A percentile compares a stretch with the other conserved stretches of the same genome.
Evolutionary conservation across 805 yeast species (phyloP).

Genomic region (Tetrapisispora arboricola): DNA sequence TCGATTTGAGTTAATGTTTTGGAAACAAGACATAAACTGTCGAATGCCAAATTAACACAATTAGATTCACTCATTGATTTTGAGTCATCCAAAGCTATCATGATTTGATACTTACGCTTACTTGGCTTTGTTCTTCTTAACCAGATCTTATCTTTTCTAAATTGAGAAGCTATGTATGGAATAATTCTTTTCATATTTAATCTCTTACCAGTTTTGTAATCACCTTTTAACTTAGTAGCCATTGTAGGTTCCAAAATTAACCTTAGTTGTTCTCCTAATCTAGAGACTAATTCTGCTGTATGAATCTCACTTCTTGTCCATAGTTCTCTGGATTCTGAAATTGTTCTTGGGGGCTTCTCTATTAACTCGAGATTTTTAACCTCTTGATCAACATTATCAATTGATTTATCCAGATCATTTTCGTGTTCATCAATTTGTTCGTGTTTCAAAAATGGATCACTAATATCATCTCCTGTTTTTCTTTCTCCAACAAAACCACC

Average conservation of each 20-base stretch:
- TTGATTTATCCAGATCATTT: constrained; percentile 25
- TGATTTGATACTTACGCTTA: constrained; percentile 91
- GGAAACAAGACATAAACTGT: constrained; percentile 85
- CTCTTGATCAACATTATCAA: constrained; percentile 28
- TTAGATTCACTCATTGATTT: constrained; percentile 94
- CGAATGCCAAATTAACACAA: constrained; percentile 85
- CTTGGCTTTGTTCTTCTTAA: constrained; percentile 94
- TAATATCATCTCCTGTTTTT: constrained; percentile 16
- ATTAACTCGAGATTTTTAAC: constrained; percentile 19
- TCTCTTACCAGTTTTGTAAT: constrained; percentile 93
- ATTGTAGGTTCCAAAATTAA: constrained; percentile 89
- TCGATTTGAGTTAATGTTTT: constrained; percentile 90
- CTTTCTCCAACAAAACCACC: constrained; percentile 46
- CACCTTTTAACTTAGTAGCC: constrained; percentile 92
- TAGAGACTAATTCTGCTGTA: constrained; percentile 81
- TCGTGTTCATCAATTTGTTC: constrained; percentile 23
- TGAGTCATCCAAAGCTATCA: constrained; percentile 96
- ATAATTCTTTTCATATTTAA: constrained; percentile 95
- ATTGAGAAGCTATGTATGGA: constrained; percentile 95
- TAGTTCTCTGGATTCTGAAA: constrained; percentile 60
- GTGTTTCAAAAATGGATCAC: constrained; percentile 33
- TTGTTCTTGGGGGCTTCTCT: constrained; percentile 36
- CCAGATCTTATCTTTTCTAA: constrained; percentile 97
- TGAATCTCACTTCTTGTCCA: constrained; percentile 79
- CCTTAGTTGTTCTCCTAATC: constrained; percentile 84